Evolutionary conservation across 495 filamentous ascomycete genomes (phyloP), one percentile per base, ranked within the genome.

Genomic region (Cenococcum geophilum): DNA sequence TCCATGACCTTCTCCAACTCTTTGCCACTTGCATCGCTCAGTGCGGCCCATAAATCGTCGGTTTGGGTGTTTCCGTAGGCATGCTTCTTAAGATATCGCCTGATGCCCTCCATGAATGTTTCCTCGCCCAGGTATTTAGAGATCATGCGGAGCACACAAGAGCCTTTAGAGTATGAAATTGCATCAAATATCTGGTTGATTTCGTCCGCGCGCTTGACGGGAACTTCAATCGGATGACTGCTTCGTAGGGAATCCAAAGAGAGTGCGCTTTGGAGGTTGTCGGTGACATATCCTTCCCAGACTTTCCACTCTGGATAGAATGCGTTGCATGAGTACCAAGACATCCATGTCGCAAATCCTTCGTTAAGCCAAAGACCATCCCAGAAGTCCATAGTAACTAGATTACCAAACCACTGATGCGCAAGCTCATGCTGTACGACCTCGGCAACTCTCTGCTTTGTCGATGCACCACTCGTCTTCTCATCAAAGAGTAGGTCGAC

Each of bases 321-420:
- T 60, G 79, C 76, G 71, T 89, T 87, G 79, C 83, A 87, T 25
- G 87, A 86, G 74, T 86, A 87, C 86, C 83, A 83, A 45, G 70
- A 73, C 73, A 76, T 76, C 95, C 93, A 98, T 23, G 93, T 97
- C 34, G 93, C 93, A 72, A 97, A 97, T 23, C 92, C 92, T 75
- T 98, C 93, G 73, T 97, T 97, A 61, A 98, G 85, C 93, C 93
- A 98, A 32, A 98, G 77, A 34, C 91, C 92, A 75, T 97, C 92
- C 93, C 93, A 98, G 82, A 93, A 98, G 74, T 97, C 92, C 93
- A 98, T 98, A 43, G 93, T 98, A 48, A 98, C 93, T 60, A 98
- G 78, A 75, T 98, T 97, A 61, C 93, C 93, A 68, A 98, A 97
- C 93, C 93, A 98, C 75, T 98, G 93, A 77, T 98, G 93, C 47